Evolutionary conservation across 2,329 filamentous ascomycete genomes (phyloP), one percentile per base, ranked within the genome.

Genomic region (Apiospora marii): DNA sequence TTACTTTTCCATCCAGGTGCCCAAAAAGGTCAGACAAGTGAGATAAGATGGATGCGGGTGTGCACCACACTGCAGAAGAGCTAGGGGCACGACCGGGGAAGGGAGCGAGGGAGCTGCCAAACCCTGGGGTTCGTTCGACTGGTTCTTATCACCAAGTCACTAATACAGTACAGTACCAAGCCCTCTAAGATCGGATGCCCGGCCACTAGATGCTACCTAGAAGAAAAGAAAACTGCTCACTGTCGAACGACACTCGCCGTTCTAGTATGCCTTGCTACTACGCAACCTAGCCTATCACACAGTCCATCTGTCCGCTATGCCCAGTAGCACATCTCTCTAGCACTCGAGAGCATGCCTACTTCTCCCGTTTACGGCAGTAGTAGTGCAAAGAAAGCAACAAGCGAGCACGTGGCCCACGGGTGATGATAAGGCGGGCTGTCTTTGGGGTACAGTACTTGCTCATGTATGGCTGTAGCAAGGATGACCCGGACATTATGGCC

Each of bases 101-200:
- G 58, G 13, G 22, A 64, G 30, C 6, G 14, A 16, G 12, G 27
- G 6, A 37, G 19, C 34, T n/a, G 5, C 19, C 24, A 27, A 53
- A 27, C 14, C 12, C 16, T n/a, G 30, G 34, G 10, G n/a, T 34
- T 14, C 10, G 19, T 19, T 61, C 30, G 24, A 27, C 51, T 8
- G 19, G 10, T 30, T 30, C 53, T 61, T 41, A 41, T 10, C 27
- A 30, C 27, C 27, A 30, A 30, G 27, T 30, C 27, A 30, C 27
- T 30, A 30, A 30, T 4, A 30, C 4, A 30, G 4, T 30, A 30
- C 27, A 30, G 1, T 41, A 37, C 58, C 58, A 64, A 64, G 58
- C 58, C 30, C 8, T 10, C n/a, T n/a, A 13, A 30, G 53, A 61
- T 64, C 53, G 30, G 53, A 64, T 64, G 58, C 58, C 58, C 58